Conservation (phyloP, 2,329 filamentous ascomycete genomes). For the Pseudogymnoascus verrucosus region DNA sequence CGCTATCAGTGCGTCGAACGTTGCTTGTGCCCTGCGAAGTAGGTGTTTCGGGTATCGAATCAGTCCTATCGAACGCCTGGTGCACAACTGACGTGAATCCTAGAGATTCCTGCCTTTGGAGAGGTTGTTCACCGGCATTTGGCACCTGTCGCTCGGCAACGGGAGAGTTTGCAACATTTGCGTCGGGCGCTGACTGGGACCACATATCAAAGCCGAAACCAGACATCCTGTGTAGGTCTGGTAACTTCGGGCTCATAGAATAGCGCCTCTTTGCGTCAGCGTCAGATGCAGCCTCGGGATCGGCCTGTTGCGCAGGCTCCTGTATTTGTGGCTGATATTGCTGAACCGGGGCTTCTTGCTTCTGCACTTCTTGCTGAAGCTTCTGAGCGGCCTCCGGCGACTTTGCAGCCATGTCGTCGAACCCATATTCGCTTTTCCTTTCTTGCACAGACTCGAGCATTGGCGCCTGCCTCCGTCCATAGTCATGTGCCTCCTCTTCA, state of each 20-base stretch:
- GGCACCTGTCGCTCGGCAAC: neutral
- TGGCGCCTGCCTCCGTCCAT: slow-evolving; percentile 31
- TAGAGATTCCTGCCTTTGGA: slow-evolving; percentile 45
- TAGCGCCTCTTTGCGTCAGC: slow-evolving; percentile 17
- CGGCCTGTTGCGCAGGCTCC: slow-evolving; percentile 10
- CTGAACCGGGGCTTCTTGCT: neutral
- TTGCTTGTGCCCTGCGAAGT: slow-evolving; percentile 39
- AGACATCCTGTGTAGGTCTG: slow-evolving; percentile 50
- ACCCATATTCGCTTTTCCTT: slow-evolving; percentile 50
- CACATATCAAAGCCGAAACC: slow-evolving; percentile 54
- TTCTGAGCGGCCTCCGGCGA: slow-evolving; percentile 14
- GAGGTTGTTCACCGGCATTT: slow-evolving; percentile 14
- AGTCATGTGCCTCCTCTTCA: slow-evolving; percentile 30
- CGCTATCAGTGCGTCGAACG: slow-evolving; percentile 52
- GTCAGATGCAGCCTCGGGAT: slow-evolving; percentile 13
- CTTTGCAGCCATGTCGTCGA: slow-evolving; percentile 34
- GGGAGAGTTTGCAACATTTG: slow-evolving; percentile 11
- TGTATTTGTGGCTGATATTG: neutral
- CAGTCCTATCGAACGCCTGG: slow-evolving; percentile 53
- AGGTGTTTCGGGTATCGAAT: slow-evolving; percentile 41
- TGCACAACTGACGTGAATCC: slow-evolving; percentile 55
- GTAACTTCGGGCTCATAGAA: slow-evolving; percentile 50
- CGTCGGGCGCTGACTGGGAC: slow-evolving; percentile 21
- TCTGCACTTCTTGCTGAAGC: slow-evolving; percentile 17
- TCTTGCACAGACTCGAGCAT: slow-evolving; percentile 47